Conservation (phyloP, 148 eudicot species). For the Agrostemma githago region DNA sequence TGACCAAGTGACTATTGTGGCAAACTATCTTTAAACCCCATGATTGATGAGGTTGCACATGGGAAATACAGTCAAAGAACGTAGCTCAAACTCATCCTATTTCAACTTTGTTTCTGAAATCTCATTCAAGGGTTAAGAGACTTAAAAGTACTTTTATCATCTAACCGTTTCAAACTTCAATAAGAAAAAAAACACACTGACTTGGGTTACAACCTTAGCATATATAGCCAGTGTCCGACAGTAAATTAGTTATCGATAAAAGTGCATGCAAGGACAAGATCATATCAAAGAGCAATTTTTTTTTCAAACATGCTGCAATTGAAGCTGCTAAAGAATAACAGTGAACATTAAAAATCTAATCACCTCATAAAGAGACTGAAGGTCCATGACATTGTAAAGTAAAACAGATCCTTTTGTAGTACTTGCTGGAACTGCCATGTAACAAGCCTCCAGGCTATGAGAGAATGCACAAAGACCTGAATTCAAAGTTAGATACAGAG, state of each 20-base stretch:
- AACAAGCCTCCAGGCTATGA: constrained; percentile 65
- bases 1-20: background rate
- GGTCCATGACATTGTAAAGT: constrained; percentile 84
- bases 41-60: background rate
- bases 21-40: background rate
- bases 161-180: background rate
- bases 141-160: background rate
- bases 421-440: constrained; percentile 93
- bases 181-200: background rate
- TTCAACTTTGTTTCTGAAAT: background rate
- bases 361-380: constrained; percentile 89
- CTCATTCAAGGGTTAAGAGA: background rate
- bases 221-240: background rate
- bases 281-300: background rate
- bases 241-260: background rate
- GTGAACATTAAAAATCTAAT: constrained; percentile 1
- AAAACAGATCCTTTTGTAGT: constrained; percentile 66
- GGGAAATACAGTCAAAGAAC: background rate
- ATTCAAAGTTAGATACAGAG: background rate
- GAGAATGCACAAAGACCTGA: constrained; percentile 93
- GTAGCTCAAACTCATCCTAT: background rate
- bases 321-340: background rate
- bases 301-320: background rate
- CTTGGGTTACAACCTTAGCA: background rate
- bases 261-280: background rate